These are phyloP conservation scores for Ophiostoma pallidulum DNA, from an alignment of 2,329 filamentous ascomycete genomes.

Conservation along the genomic window DNA sequence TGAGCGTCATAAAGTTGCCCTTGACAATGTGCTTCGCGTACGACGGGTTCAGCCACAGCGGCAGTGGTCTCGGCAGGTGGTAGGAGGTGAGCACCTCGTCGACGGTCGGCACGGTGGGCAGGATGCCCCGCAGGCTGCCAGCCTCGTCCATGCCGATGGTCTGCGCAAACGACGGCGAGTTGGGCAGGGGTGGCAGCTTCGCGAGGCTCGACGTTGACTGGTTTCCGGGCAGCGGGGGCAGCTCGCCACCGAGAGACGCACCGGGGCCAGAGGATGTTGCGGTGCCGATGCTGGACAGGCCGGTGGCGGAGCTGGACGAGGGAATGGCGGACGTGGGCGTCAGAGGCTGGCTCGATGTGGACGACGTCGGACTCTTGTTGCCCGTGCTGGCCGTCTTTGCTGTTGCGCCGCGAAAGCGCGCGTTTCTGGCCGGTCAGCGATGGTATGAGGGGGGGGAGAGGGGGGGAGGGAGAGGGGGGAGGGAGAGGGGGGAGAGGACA, in stretches of 20 bases:
- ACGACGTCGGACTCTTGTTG: slow-evolving; percentile 14
- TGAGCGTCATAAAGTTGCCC: slow-evolving; percentile 94
- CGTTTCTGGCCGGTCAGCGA: slow-evolving; percentile 12
- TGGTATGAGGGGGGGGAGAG: neutral
- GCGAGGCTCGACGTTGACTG: slow-evolving; percentile 44
- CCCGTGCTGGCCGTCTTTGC: slow-evolving; percentile 6
- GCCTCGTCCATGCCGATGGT: slow-evolving; percentile 60
- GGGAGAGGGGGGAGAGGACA: neutral
- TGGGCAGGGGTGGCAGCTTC: slow-evolving; percentile 52
- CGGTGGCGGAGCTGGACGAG: slow-evolving; percentile 1
- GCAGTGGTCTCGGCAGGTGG: slow-evolving; percentile 56
- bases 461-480: neutral
- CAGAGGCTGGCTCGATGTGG: slow-evolving; percentile 13
- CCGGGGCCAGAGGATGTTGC: slow-evolving; percentile 1
- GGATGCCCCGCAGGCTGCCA: slow-evolving; percentile 34
- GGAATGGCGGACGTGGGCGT: slow-evolving; percentile 30
- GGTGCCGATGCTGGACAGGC: slow-evolving; percentile 1
- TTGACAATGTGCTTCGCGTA: slow-evolving; percentile 85
- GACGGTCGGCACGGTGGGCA: slow-evolving; percentile 3
- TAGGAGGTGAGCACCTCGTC: slow-evolving; percentile 51
- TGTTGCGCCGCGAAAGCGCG: slow-evolving; percentile 14
- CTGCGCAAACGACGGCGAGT: slow-evolving; percentile 54
- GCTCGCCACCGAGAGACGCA: slow-evolving; percentile 10
- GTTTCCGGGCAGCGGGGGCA: slow-evolving; percentile 39
- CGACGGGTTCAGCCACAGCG: slow-evolving; percentile 64